Evolutionary conservation across 2,329 filamentous ascomycete species (phyloP).

Genomic region (Elsinoe fawcettii): DNA sequence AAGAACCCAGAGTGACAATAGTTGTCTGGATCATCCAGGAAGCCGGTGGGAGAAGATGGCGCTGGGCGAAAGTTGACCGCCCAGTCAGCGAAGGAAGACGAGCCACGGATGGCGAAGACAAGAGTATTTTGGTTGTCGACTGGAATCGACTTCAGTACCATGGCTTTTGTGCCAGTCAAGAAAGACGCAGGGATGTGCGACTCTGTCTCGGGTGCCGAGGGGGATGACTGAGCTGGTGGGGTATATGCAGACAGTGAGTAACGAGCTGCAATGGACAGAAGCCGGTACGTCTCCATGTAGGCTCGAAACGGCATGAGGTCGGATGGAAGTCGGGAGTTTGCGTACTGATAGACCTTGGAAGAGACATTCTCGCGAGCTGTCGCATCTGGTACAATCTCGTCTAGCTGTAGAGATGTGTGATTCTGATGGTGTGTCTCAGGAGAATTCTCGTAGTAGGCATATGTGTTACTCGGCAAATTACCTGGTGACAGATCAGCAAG

Average conservation of each 20-base stretch:
- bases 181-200: conserved; percentile 65
- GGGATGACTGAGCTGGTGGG: conserved; percentile 49
- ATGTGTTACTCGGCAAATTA: background rate
- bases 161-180: conserved; percentile 69
- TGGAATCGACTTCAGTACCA: conserved; percentile 73
- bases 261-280: conserved; percentile 69
- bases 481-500: conserved; percentile 22
- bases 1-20: conserved; percentile 16
- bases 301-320: conserved; percentile 61
- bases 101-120: conserved; percentile 77
- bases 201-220: conserved; percentile 31
- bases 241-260: conserved; percentile 71
- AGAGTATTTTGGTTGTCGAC: conserved; percentile 71
- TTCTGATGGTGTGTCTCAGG: conserved; percentile 24
- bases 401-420: conserved; percentile 33
- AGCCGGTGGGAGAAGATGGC: background rate
- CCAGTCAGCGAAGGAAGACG: conserved; percentile 55
- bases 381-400: conserved; percentile 23
- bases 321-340: conserved; percentile 65
- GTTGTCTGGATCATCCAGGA: conserved; percentile 14
- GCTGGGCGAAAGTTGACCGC: conserved; percentile 37
- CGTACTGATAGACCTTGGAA: conserved; percentile 69
- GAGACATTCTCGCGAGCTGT: conserved; percentile 53
- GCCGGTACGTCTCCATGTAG: conserved; percentile 66
- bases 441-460: background rate